Percentiles rank a stretch among this genome's conserved stretches.
These are phyloP conservation scores for Waltergamsia citrina DNA, from an alignment of 2,329 filamentous ascomycete species.

Conservation along the genomic window DNA sequence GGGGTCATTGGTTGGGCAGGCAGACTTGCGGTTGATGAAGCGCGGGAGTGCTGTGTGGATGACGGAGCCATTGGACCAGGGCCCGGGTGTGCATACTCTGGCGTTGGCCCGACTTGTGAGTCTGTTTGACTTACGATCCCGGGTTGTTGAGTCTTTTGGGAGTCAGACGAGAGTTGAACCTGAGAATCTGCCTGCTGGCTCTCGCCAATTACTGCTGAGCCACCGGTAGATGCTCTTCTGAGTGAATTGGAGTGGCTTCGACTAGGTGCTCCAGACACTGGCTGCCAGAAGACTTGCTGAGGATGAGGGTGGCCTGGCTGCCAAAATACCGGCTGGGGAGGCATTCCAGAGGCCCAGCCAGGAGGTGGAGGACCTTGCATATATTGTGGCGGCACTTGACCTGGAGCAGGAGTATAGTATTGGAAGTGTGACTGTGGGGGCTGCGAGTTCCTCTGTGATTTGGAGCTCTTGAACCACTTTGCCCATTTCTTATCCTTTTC, in stretches of 20 bases:
- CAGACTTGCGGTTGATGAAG: not conserved
- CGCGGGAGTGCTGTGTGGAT: not conserved
- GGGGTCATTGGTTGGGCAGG: no score
- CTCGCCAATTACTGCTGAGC: not conserved
- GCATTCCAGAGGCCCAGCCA: constrained; percentile 1
- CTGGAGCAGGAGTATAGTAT: not conserved
- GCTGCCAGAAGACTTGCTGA: not conserved
- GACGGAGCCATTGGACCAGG: not conserved
- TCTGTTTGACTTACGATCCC: not conserved
- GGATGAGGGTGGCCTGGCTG: not conserved
- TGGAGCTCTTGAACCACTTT: constrained; percentile 17
- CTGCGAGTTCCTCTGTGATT: not conserved
- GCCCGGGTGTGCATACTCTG: no score
- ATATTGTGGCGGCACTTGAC: not conserved
- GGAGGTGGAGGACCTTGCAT: constrained; percentile 1
- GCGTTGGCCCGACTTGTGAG: no score
- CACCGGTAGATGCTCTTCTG: no score
- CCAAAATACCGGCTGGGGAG: constrained; percentile 2
- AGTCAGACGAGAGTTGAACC: not conserved
- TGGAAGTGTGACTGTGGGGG: not conserved
- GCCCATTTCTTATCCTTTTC: constrained; percentile 17
- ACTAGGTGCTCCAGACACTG: not conserved
- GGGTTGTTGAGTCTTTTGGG: not conserved
- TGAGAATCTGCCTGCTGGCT: not conserved
- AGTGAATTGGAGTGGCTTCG: no score